Evolutionary conservation across 2,329 filamentous ascomycete genomes (phyloP).

Genomic region (Colletotrichum gloeosporioides): DNA sequence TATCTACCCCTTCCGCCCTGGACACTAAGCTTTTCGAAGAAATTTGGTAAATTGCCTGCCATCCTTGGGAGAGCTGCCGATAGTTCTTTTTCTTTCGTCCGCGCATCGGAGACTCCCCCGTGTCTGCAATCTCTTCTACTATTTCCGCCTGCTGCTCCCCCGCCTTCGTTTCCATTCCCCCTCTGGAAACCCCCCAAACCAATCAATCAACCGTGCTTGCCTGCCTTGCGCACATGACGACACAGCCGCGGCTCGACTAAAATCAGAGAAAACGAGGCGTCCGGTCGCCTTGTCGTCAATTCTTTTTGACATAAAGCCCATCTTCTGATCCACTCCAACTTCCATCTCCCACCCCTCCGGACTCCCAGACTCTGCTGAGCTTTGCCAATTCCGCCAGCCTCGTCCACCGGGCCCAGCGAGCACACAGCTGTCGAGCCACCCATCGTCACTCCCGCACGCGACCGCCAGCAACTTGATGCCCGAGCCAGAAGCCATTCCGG

Average conservation of each 20-base stretch:
- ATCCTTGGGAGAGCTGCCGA: not conserved
- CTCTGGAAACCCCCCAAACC: not conserved
- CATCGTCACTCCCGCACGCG: not conserved
- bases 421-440: not conserved
- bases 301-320: slow-evolving; percentile 12
- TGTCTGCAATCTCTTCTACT: not conserved
- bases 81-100: not conserved
- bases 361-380: not conserved
- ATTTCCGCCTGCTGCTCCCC: slow-evolving; percentile 4
- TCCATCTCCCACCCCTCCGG: not conserved
- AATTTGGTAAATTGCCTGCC: not conserved
- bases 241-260: not conserved
- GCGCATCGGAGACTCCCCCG: slow-evolving; percentile 1
- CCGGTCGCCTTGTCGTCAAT: slow-evolving; percentile 8
- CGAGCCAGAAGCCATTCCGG: slow-evolving; percentile 37
- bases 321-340: not conserved
- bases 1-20: not conserved
- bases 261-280: slow-evolving; percentile 11
- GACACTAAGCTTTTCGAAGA: not conserved
- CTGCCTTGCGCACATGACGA: not conserved
- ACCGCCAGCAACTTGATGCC: slow-evolving; percentile 44
- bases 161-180: not conserved
- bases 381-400: slow-evolving; percentile 7
- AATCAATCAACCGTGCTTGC: slow-evolving; percentile 4
- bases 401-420: not conserved